A percentile compares a stretch with the other conserved stretches of the same genome.
These are phyloP conservation scores for Torulaspora franciscae DNA, from an alignment of 805 yeast genomes.

Conservation along the genomic window DNA sequence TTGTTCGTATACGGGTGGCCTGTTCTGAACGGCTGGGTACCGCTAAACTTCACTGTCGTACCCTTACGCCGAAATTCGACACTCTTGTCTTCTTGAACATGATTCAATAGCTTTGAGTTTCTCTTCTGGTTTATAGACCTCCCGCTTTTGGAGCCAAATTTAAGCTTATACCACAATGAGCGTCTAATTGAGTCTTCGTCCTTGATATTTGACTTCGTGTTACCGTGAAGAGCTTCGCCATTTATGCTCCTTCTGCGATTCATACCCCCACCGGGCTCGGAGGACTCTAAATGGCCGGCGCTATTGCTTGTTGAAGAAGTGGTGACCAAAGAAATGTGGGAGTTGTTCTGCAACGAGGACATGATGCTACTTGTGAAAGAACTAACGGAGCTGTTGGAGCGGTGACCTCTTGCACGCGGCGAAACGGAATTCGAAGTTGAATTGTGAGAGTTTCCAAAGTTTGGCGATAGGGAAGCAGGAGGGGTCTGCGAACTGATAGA, in stretches of 20 bases:
- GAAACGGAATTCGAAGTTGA: not conserved
- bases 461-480: conserved; percentile 9
- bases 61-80: conserved; percentile 1
- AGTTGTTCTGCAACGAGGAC: conserved; percentile 28
- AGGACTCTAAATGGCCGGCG: not conserved
- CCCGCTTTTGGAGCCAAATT: conserved; percentile 14
- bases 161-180: conserved; percentile 23
- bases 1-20: conserved; percentile 60
- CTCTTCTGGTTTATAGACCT: conserved; percentile 9
- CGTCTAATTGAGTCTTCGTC: conserved; percentile 3
- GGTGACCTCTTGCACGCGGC: conserved; percentile 15
- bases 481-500: conserved; percentile 19
- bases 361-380: conserved; percentile 32
- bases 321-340: conserved; percentile 19
- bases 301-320: conserved; percentile 11
- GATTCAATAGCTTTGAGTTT: not conserved
- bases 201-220: not conserved
- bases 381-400: conserved; percentile 31
- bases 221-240: not conserved
- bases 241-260: conserved; percentile 1
- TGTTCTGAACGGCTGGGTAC: conserved; percentile 6
- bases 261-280: not conserved
- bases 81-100: not conserved
- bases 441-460: not conserved
- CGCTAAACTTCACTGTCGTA: conserved; percentile 5